Conservation (phyloP, 176 grass and related monocot genomes). For the Poa pratensis region DNA sequence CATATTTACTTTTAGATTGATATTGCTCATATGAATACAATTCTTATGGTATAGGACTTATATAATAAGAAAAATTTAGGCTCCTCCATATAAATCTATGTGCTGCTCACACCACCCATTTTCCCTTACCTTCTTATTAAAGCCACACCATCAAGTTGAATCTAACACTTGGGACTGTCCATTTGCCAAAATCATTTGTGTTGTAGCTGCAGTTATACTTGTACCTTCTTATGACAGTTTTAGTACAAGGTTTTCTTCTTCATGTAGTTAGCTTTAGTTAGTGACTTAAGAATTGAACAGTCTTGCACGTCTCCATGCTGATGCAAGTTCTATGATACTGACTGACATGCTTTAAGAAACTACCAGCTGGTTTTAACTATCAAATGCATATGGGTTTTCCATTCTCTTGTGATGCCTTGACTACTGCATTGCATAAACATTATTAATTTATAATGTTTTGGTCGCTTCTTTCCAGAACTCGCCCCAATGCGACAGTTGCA, state of each 20-base stretch:
- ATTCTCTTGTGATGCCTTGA: background rate
- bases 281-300: background rate
- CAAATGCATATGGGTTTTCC: background rate
- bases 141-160: background rate
- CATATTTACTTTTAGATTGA: background rate
- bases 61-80: background rate
- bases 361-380: background rate
- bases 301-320: background rate
- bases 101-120: background rate
- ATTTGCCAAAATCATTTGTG: background rate
- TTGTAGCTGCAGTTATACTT: background rate
- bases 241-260: background rate
- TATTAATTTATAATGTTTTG: background rate
- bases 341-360: background rate
- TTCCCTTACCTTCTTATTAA: background rate
- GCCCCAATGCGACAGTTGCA: constrained; percentile 58
- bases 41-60: background rate
- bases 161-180: background rate
- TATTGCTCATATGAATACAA: background rate
- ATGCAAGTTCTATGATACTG: background rate
- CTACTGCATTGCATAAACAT: constrained; percentile 13
- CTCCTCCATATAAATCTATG: background rate
- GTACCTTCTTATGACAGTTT: background rate
- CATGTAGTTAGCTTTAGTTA: background rate
- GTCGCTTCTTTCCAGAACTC: constrained; percentile 47